A percentile compares a stretch with the other conserved stretches of the same genome.
Evolutionary conservation across 768 basidiomycete genomes (phyloP).

Genomic region (Pseudohyphozyma bogoriensis): DNA sequence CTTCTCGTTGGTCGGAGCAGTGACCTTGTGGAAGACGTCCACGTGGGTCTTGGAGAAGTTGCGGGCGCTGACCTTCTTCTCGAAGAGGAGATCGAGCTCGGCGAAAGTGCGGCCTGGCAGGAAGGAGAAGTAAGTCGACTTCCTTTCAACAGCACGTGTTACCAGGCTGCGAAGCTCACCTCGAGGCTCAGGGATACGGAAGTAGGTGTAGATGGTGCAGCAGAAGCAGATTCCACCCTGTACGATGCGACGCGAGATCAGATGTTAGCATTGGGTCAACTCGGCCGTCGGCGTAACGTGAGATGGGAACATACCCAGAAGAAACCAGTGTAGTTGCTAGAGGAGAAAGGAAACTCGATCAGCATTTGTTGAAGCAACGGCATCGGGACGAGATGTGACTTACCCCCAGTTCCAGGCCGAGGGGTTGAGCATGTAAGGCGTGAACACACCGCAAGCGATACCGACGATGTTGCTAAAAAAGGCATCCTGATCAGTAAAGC

Average conservation of each 20-base stretch:
- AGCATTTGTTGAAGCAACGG: no score
- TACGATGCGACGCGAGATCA: no score
- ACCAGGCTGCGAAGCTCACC: slow-evolving; percentile 31
- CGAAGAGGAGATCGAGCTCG: slow-evolving; percentile 38
- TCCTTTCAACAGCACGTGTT: slow-evolving; percentile 34
- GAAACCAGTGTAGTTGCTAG: neutral
- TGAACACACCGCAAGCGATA: neutral
- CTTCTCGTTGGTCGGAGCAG: no score
- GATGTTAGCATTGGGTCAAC: no score
- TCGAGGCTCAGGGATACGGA: neutral
- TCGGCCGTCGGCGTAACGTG: no score
- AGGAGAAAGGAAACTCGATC: no score
- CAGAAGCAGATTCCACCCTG: neutral
- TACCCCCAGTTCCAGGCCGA: neutral
- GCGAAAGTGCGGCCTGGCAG: slow-evolving; percentile 36
- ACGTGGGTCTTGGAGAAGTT: slow-evolving; percentile 33
- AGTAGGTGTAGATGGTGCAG: neutral
- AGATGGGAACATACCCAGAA: no score
- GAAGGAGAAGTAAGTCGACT: no score
- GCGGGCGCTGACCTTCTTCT: slow-evolving; percentile 32
- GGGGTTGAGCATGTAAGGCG: neutral
- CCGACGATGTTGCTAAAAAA: neutral
- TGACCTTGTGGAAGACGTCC: slow-evolving; percentile 1
- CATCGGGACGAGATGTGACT: no score
- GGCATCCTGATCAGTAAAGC: neutral